These are phyloP conservation scores for Eleusine coracana DNA, from an alignment of 176 grass and related monocot species.

Conservation along the genomic window DNA sequence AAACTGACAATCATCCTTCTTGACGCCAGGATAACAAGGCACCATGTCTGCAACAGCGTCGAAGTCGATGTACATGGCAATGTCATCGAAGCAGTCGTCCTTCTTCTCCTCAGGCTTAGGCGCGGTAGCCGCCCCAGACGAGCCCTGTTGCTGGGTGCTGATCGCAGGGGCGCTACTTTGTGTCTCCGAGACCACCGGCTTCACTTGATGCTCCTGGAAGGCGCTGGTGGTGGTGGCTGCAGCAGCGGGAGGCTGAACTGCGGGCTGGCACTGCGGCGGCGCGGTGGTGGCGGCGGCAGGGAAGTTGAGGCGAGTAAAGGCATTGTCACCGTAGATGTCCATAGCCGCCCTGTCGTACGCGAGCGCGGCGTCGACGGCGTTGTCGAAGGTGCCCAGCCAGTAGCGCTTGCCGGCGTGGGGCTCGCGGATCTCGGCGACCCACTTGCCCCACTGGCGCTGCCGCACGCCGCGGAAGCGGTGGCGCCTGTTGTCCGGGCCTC, in stretches of 20 bases:
- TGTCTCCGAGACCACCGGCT: neutral
- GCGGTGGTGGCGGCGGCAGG: neutral
- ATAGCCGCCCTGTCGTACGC: slow-evolving; percentile 62
- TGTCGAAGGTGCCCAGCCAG: slow-evolving; percentile 72
- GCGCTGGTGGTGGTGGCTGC: neutral
- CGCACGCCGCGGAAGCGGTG: slow-evolving; percentile 62
- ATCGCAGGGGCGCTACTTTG: neutral
- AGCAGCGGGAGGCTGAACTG: neutral
- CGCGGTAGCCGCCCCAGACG: neutral
- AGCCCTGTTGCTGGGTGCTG: slow-evolving; percentile 1
- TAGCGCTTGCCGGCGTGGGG: slow-evolving; percentile 47
- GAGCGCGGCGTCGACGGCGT: slow-evolving; percentile 54
- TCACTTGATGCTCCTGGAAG: slow-evolving; percentile 29
- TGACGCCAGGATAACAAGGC: slow-evolving; percentile 5
- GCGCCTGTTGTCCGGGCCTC: slow-evolving; percentile 42
- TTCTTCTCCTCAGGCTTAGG: neutral
- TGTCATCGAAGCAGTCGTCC: slow-evolving; percentile 35
- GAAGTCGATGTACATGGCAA: slow-evolving; percentile 44
- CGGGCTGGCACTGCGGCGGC: neutral
- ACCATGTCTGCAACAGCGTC: slow-evolving; percentile 24
- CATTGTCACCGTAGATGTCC: slow-evolving; percentile 49
- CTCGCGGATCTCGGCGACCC: slow-evolving; percentile 72
- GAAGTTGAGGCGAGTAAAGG: slow-evolving; percentile 44
- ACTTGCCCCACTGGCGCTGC: slow-evolving; percentile 74
- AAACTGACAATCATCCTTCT: neutral